Evolutionary conservation across 306 rosid species (phyloP).

Genomic region (Vigna hirtella): DNA sequence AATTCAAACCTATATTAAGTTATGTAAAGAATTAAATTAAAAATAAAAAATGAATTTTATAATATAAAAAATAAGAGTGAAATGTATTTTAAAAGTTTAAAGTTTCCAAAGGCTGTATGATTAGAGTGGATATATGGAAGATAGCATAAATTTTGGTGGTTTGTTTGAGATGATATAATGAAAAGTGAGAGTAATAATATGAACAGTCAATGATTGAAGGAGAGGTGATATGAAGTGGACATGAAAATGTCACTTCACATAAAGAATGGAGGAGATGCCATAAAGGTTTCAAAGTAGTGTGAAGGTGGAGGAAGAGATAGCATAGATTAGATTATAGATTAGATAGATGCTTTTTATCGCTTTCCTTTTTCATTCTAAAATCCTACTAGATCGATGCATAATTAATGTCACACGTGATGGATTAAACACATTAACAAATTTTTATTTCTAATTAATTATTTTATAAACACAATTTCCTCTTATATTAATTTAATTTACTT

Average conservation of each 20-base stretch:
- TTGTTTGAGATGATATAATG: background rate
- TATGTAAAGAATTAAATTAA: no score
- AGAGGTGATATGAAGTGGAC: background rate
- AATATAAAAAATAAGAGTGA: no score
- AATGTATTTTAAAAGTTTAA: no score
- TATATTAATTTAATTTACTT: no score
- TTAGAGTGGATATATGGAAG: no score
- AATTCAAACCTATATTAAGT: no score
- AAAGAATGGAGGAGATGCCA: conserved; percentile 40
- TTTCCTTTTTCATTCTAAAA: background rate
- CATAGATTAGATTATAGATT: background rate
- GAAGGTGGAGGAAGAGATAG: conserved; percentile 13
- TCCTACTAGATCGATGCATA: background rate
- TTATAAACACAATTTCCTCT: no score
- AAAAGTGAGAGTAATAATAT: background rate
- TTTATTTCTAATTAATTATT: background rate
- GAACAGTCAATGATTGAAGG: background rate
- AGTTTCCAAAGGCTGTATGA: no score
- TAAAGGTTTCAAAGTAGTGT: conserved; percentile 17
- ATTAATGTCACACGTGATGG: conserved; percentile 5
- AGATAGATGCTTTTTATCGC: conserved; percentile 22
- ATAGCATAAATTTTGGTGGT: background rate
- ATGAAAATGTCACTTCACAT: conserved; percentile 31
- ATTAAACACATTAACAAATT: background rate
- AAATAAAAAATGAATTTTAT: no score